Percentiles rank a stretch among this genome's conserved stretches.
phyloP scores from a whole-genome alignment of 2,329 filamentous ascomycete genomes.

The Zelopaecilomyces penicillatus region DNA sequence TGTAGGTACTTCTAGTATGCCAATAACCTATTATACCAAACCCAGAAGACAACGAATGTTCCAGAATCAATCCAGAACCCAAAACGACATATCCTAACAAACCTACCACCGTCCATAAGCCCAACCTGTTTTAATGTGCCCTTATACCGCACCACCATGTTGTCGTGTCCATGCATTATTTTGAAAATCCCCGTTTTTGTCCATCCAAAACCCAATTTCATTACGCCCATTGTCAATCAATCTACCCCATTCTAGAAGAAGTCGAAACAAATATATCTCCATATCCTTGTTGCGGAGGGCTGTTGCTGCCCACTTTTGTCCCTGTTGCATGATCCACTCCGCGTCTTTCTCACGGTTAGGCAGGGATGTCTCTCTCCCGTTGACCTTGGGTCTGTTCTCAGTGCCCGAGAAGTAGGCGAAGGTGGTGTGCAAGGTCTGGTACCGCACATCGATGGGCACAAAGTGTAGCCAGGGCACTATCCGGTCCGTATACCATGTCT shows the following conservation, averaged over 20 bases:
- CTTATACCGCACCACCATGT: not conserved
- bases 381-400: slow-evolving; percentile 30
- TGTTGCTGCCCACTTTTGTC: slow-evolving; percentile 54
- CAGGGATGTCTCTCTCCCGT: slow-evolving; percentile 39
- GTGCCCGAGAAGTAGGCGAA: slow-evolving; percentile 65
- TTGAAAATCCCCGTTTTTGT: slow-evolving; percentile 20
- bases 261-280: slow-evolving; percentile 71
- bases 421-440: slow-evolving; percentile 66
- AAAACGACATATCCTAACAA: no score
- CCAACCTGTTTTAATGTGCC: no score
- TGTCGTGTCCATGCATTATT: slow-evolving; percentile 21
- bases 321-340: slow-evolving; percentile 57
- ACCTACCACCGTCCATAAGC: no score
- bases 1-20: no score
- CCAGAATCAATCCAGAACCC: no score
- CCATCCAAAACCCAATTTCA: slow-evolving; percentile 29
- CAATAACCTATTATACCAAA: no score
- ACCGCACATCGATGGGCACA: slow-evolving; percentile 65
- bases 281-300: slow-evolving; percentile 64
- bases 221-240: slow-evolving; percentile 54
- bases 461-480: slow-evolving; percentile 73
- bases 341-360: slow-evolving; percentile 43
- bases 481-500: slow-evolving; percentile 71
- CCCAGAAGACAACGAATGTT: no score
- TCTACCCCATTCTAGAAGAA: slow-evolving; percentile 70